phyloP scores from a whole-genome alignment of 495 filamentous ascomycete genomes.

The Massariosphaeria phaeospora region DNA sequence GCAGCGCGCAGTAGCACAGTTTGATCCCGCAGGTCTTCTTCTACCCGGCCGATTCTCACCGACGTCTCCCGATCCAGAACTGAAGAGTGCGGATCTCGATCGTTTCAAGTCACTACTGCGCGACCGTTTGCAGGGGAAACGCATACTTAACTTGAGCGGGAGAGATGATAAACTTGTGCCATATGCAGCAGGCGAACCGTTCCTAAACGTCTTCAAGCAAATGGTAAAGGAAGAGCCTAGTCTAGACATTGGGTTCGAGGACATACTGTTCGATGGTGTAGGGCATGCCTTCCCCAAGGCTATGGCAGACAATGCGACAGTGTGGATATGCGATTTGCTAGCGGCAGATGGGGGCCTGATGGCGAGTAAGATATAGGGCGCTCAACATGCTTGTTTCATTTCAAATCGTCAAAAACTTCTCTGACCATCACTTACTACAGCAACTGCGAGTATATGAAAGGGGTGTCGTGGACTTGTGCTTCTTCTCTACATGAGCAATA shows the following conservation, averaged over 20 bases:
- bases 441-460: too few species aligned
- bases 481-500: too few species aligned
- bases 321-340: conserved; percentile 35
- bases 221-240: conserved; percentile 46
- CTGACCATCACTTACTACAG: too few species aligned
- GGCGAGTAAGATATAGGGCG: conserved; percentile 27
- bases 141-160: conserved; percentile 71
- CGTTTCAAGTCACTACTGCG: conserved; percentile 44
- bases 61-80: conserved; percentile 25
- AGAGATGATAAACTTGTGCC: conserved; percentile 80
- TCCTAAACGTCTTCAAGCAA: conserved; percentile 65
- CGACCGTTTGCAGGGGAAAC: conserved; percentile 62
- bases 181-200: conserved; percentile 60
- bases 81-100: conserved; percentile 29
- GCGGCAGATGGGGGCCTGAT: conserved; percentile 4
- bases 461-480: too few species aligned
- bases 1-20: conserved; percentile 54
- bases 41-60: conserved; percentile 9
- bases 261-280: conserved; percentile 66
- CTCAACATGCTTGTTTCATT: too few species aligned
- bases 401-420: too few species aligned
- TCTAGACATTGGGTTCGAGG: conserved; percentile 56
- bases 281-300: conserved; percentile 66
- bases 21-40: conserved; percentile 59
- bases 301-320: conserved; percentile 65